A percentile compares a stretch with the other conserved stretches of the same genome.
Conservation (phyloP, 2,329 filamentous ascomycete species). For the Hypoxylon sp. region DNA sequence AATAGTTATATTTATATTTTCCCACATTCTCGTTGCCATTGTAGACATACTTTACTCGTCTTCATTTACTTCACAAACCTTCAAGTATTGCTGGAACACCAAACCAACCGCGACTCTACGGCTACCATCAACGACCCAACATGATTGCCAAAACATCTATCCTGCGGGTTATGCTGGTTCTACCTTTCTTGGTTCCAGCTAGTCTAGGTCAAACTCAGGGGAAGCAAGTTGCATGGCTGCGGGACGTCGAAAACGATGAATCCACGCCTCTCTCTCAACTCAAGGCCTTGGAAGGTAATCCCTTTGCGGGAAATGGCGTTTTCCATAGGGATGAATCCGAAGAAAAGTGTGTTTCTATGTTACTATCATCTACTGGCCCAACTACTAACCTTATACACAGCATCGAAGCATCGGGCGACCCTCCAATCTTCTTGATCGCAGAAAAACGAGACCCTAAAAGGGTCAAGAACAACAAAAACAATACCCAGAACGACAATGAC, state of each 20-base stretch:
- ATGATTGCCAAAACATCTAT: slow-evolving; percentile 9
- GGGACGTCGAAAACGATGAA: not conserved
- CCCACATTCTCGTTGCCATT: not conserved
- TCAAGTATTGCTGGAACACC: not conserved
- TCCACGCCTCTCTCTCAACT: not conserved
- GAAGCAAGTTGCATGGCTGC: slow-evolving; percentile 12
- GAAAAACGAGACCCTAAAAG: slow-evolving; percentile 13
- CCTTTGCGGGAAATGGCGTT: not conserved
- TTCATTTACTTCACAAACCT: no score
- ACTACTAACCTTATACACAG: not conserved
- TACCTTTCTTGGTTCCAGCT: not conserved
- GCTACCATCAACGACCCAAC: not conserved
- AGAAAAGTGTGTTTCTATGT: slow-evolving; percentile 3
- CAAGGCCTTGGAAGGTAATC: not conserved
- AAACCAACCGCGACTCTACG: not conserved
- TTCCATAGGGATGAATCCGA: not conserved
- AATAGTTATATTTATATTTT: not conserved
- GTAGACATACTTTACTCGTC: not conserved
- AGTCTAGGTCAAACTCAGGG: slow-evolving; percentile 2
- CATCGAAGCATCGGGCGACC: not conserved
- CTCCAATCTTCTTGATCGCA: not conserved
- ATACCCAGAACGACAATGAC: not conserved
- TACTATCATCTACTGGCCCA: not conserved
- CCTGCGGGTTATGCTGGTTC: slow-evolving; percentile 1
- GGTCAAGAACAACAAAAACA: not conserved